Conservation (phyloP, 2,329 filamentous ascomycete genomes). For the Dactylellina haptotyla region DNA sequence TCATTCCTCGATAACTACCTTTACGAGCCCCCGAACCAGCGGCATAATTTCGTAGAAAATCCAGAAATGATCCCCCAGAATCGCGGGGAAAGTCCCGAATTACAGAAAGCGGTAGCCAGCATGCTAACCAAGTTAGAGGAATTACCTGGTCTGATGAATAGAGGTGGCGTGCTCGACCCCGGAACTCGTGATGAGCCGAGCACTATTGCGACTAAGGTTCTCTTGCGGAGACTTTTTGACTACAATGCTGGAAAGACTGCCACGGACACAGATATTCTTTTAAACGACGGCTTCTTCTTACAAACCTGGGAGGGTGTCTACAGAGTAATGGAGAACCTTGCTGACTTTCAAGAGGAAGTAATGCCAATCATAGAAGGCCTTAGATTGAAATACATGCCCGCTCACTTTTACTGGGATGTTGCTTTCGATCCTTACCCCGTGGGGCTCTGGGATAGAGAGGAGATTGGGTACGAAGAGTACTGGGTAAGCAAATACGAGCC, state of each 20-base stretch:
- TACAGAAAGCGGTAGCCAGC: neutral
- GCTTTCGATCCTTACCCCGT: conserved; percentile 6
- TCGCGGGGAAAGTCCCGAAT: neutral
- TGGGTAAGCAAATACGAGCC: conserved; percentile 6
- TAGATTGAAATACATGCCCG: neutral
- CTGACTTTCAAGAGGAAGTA: neutral
- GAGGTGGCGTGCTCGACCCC: conserved; percentile 15
- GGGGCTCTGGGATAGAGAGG: neutral
- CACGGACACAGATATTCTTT: neutral
- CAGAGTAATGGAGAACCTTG: neutral
- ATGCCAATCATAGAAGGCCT: neutral
- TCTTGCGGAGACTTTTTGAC: conserved; percentile 10
- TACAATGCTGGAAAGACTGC: neutral
- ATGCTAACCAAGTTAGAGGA: neutral
- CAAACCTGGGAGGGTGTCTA: conserved; percentile 6
- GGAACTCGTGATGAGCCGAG: neutral
- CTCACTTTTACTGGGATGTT: neutral
- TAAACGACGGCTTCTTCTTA: conserved; percentile 22
- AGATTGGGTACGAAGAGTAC: conserved; percentile 13
- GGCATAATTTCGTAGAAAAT: neutral
- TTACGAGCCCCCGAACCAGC: neutral
- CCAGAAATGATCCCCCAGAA: neutral
- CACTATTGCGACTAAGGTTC: neutral
- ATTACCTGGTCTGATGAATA: conserved; percentile 17
- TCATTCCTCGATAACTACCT: conserved; percentile 14